Evolutionary conservation across 2,329 filamentous ascomycete species (phyloP).

Genomic region (Arachnopeziza araneosa): DNA sequence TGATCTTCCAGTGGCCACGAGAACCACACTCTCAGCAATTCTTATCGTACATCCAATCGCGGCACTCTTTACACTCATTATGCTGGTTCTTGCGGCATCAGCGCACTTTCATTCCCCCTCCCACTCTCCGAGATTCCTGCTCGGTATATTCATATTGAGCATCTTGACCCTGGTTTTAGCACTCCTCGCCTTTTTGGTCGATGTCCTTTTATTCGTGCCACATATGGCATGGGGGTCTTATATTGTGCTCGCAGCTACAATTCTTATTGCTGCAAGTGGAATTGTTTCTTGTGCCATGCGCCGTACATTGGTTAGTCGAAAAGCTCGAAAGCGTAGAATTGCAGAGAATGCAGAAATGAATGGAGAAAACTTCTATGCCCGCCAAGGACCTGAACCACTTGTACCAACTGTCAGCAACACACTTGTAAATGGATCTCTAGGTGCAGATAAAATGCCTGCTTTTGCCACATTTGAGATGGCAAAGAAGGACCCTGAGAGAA

Average conservation of each 20-base stretch:
- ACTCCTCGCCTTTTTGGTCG: slow-evolving; percentile 83
- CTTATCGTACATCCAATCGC: slow-evolving; percentile 91
- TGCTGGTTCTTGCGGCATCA: slow-evolving; percentile 71
- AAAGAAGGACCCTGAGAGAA: slow-evolving; percentile 51
- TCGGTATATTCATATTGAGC: slow-evolving; percentile 78
- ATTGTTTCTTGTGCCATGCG: slow-evolving; percentile 94
- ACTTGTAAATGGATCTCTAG: slow-evolving; percentile 50
- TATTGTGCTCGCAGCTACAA: slow-evolving; percentile 82
- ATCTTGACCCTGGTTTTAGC: slow-evolving; percentile 80
- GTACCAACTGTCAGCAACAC: slow-evolving; percentile 47
- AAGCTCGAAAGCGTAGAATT: slow-evolving; percentile 87
- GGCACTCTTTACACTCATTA: slow-evolving; percentile 76
- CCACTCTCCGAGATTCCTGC: slow-evolving; percentile 83
- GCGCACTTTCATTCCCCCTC: slow-evolving; percentile 84
- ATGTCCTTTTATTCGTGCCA: slow-evolving; percentile 90
- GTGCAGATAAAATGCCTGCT: slow-evolving; percentile 43
- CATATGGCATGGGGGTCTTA: slow-evolving; percentile 93
- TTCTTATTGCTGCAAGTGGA: slow-evolving; percentile 74
- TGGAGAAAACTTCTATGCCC: slow-evolving; percentile 83
- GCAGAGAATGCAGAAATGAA: slow-evolving; percentile 96
- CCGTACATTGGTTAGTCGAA: slow-evolving; percentile 81
- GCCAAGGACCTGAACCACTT: slow-evolving; percentile 40
- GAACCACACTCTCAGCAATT: slow-evolving; percentile 71
- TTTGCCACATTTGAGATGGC: slow-evolving; percentile 58
- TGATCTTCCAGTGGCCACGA: slow-evolving; percentile 47